These are phyloP conservation scores for Geopyxis carbonaria DNA, from an alignment of 495 filamentous ascomycete genomes.

Conservation along the genomic window DNA sequence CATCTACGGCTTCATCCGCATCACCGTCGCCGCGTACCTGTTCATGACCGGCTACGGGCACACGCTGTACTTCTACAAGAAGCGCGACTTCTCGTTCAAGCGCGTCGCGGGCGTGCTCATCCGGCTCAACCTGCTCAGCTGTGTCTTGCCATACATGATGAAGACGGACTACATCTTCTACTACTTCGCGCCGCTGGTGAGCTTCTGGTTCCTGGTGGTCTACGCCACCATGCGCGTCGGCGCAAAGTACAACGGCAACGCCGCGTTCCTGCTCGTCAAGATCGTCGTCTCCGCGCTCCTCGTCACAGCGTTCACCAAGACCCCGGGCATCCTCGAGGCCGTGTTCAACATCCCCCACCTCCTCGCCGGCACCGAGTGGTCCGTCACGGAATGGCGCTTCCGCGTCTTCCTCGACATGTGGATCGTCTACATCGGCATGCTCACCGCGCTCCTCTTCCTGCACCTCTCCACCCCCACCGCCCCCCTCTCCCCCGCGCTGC, in stretches of 20 bases:
- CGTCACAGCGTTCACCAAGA: constrained; percentile 29
- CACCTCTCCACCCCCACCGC: constrained; percentile 12
- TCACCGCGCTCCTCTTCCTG: constrained; percentile 29
- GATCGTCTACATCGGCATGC: constrained; percentile 37
- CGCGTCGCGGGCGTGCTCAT: constrained; percentile 35
- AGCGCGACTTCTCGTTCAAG: constrained; percentile 36
- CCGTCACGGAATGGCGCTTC: constrained; percentile 31
- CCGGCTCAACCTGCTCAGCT: constrained; percentile 39
- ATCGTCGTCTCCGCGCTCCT: constrained; percentile 31
- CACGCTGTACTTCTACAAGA: constrained; percentile 38
- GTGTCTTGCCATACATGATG: constrained; percentile 40
- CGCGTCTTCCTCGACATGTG: constrained; percentile 34
- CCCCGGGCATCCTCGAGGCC: constrained; percentile 31
- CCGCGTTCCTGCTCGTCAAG: constrained; percentile 33
- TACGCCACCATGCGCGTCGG: constrained; percentile 33
- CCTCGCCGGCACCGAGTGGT: constrained; percentile 30
- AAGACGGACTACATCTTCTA: constrained; percentile 40
- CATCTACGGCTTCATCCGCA: constrained; percentile 37
- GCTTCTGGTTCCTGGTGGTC: constrained; percentile 44
- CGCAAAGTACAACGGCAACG: constrained; percentile 28
- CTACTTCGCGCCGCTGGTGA: constrained; percentile 41
- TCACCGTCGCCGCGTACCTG: constrained; percentile 43
- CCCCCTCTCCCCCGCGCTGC: constrained; percentile 2
- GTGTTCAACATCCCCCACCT: constrained; percentile 26
- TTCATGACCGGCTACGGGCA: constrained; percentile 47